Evolutionary conservation across 1,284 basidiomycete species (phyloP).

Genomic region (Ceratobasidium sp.): DNA sequence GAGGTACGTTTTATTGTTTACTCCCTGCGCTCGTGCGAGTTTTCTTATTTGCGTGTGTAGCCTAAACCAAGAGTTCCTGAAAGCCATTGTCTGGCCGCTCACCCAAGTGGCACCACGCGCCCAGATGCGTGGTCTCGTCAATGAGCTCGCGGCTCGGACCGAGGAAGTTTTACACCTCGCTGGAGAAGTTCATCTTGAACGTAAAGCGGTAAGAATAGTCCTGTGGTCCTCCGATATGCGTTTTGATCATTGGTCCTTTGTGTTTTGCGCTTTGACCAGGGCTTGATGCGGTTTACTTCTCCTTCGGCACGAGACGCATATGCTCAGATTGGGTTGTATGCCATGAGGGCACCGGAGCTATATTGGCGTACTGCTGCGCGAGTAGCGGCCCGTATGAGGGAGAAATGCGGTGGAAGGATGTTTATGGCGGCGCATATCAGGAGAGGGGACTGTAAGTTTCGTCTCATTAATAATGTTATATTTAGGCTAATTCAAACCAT

Average conservation of each 20-base stretch:
- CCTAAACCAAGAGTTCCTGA: conserved; percentile 54
- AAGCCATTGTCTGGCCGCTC: conserved; percentile 55
- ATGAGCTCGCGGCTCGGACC: conserved; percentile 54
- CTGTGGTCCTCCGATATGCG: not conserved
- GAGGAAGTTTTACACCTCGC: conserved; percentile 56
- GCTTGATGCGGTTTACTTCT: conserved; percentile 57
- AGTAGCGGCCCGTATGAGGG: conserved; percentile 55
- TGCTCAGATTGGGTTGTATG: conserved; percentile 53
- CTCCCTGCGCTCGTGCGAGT: not conserved
- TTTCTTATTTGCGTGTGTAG: conserved; percentile 48
- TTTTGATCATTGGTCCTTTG: not conserved
- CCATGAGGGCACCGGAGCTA: conserved; percentile 51
- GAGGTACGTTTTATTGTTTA: conserved; percentile 50
- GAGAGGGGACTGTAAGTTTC: conserved; percentile 57
- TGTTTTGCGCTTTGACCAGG: conserved; percentile 50
- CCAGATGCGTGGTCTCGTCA: conserved; percentile 54
- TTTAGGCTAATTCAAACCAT: conserved; percentile 9
- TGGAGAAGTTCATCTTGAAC: conserved; percentile 56
- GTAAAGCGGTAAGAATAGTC: conserved; percentile 56
- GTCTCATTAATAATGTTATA: not conserved
- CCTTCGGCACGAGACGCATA: conserved; percentile 51
- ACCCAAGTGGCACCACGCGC: conserved; percentile 53
- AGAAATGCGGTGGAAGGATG: conserved; percentile 53
- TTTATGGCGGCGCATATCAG: conserved; percentile 63
- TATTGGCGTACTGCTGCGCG: conserved; percentile 53